Evolutionary conservation across 2,329 filamentous ascomycete genomes (phyloP), one percentile per base, ranked within the genome.

Genomic region (Raffaelea ambrosiae): DNA sequence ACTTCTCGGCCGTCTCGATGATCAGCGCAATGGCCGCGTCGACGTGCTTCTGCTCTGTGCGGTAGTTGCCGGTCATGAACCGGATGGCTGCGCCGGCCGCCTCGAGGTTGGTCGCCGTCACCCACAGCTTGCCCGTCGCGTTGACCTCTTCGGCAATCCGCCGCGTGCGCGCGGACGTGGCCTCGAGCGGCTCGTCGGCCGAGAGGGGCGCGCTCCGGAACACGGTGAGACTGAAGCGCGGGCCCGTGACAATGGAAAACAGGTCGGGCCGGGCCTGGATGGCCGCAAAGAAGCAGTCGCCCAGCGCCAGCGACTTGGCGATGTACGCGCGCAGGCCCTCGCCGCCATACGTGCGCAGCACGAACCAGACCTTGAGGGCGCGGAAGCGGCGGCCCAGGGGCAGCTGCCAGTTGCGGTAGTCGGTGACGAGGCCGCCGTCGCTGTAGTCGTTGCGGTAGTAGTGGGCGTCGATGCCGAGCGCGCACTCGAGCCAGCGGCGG

Each of bases 371-470:
- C 70, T 97, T 97, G 49, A 97, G 68, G 3, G 84, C 81, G 51
- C 91, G 78, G 75, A 97, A 97, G 16, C 91, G 76, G 3, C 91
- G 76, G 9, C 91, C 91, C 0, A 97, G 81, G 0, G 91, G 89
- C 58, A 97, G 94, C 68, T 95, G 89, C 91, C 91, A 97, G 72
- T 97, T 90, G 42, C 91, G 81, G 70, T 95, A 96, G 66, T 97
- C 91, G 21, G 88, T 95, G 1, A 96, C 91, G 2, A 91, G 75
- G 0, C 88, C 89, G 35, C 76, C 79, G 57, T 93, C 88, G 3
- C 84, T 86, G 68, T 83, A 88, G 4, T 79, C 70, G 66, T 96
- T 96, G 54, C 82, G 76, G 55, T 62, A 64, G 48, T 64, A 61
- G 56, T 62, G 66, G 23, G 96, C 79, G 69, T 95, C 96, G 4